Evolutionary conservation across 331 rosid species (phyloP).

Genomic region (Malus hybrid): DNA sequence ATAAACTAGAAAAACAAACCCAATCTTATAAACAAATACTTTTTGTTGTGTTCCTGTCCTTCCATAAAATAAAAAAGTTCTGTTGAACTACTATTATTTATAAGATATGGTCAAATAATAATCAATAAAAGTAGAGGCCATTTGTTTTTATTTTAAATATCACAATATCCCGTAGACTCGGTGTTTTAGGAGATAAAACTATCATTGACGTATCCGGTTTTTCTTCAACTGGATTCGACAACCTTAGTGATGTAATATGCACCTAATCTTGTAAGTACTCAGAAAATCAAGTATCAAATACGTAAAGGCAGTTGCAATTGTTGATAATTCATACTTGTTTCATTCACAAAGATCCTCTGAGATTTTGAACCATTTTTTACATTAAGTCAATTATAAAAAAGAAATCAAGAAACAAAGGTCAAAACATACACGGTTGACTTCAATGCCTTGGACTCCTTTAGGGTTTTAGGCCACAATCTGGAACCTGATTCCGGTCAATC

Average conservation of each 20-base stretch:
- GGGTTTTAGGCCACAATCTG: not conserved
- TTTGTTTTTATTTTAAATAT: not conserved
- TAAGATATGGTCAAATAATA: conserved; percentile 10
- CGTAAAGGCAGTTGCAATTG: not conserved
- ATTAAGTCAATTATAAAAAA: not conserved
- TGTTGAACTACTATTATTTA: conserved; percentile 28
- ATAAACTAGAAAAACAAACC: not conserved
- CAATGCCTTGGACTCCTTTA: not conserved
- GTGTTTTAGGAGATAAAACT: not conserved
- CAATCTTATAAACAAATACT: not conserved
- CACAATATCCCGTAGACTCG: not conserved
- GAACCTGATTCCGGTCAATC: not conserved
- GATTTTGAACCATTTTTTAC: not conserved
- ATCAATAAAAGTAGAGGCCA: not conserved
- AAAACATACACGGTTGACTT: not conserved
- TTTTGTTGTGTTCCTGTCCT: not conserved
- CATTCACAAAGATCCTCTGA: not conserved
- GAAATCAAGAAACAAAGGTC: not conserved
- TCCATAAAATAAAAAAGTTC: conserved; percentile 12
- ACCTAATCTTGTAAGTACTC: conserved; percentile 33
- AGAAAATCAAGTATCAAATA: not conserved
- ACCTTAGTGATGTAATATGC: conserved; percentile 9
- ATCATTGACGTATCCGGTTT: conserved; percentile 7
- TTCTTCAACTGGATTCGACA: not conserved
- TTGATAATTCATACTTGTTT: not conserved